Percentiles rank a stretch among this genome's conserved stretches.
phyloP scores from a whole-genome alignment of 2,329 filamentous ascomycete species.

The Ceratocystis smalleyi region DNA sequence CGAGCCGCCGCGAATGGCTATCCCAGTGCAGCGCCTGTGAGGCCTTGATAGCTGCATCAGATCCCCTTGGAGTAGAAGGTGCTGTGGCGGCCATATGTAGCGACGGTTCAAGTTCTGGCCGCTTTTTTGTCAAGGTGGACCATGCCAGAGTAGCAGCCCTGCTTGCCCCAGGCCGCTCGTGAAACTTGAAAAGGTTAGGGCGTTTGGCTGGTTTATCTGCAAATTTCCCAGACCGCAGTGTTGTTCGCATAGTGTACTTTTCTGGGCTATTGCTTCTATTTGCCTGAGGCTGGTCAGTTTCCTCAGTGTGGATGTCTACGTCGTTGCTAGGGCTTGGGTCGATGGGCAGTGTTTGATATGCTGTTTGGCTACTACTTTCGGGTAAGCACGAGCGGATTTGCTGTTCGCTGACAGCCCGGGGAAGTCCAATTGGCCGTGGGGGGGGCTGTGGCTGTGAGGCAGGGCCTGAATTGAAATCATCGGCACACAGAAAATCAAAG shows the following conservation, averaged over 20 bases:
- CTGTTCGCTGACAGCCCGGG: conserved; percentile 17
- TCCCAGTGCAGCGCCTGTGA: conserved; percentile 35
- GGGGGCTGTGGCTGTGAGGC: neutral
- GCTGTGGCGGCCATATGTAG: conserved; percentile 18
- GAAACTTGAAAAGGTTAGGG: conserved; percentile 22
- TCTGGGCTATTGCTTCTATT: conserved; percentile 41
- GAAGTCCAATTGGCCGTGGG: conserved; percentile 7
- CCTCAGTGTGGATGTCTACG: neutral
- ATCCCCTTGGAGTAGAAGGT: conserved; percentile 22
- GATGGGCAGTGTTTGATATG: neutral
- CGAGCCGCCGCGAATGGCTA: conserved; percentile 37
- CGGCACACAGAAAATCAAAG: neutral
- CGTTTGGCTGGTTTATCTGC: conserved; percentile 29
- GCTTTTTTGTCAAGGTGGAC: conserved; percentile 27
- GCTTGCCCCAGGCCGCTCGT: conserved; percentile 31
- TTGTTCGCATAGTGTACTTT: conserved; percentile 47
- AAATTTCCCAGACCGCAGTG: conserved; percentile 36
- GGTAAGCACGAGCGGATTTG: neutral
- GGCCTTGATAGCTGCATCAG: conserved; percentile 2
- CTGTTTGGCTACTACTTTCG: neutral
- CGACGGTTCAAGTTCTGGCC: conserved; percentile 18
- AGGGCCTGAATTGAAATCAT: neutral
- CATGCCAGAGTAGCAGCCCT: conserved; percentile 51
- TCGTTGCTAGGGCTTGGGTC: neutral
- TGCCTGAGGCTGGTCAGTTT: neutral